Conservation (phyloP, 805 yeast species). For the Wickerhamomyces pijperi region DNA sequence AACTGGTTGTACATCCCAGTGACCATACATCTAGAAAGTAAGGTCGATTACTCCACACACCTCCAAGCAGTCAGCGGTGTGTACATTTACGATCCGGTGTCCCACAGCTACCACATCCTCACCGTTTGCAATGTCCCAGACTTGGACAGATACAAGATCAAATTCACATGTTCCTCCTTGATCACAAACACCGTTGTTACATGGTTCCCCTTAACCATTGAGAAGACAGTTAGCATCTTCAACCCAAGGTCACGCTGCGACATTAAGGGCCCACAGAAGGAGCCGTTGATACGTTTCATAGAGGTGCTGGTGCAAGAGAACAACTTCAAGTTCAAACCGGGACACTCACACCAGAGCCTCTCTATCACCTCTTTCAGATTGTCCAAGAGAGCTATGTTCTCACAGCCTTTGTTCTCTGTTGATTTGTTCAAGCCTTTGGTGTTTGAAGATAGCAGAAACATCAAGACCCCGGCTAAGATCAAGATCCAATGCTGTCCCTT, state of each 20-base stretch:
- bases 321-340: constrained; percentile 13
- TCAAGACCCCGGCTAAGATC: constrained; percentile 11
- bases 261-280: background rate
- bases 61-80: constrained; percentile 15
- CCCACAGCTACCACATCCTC: constrained; percentile 9
- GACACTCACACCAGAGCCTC: constrained; percentile 1
- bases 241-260: constrained; percentile 1
- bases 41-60: background rate
- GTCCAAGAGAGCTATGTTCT: background rate
- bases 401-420: constrained; percentile 6
- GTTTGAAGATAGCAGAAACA: constrained; percentile 4
- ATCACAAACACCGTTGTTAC: constrained; percentile 8
- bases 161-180: constrained; percentile 8
- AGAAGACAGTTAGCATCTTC: constrained; percentile 1
- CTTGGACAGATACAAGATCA: constrained; percentile 8
- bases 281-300: constrained; percentile 2
- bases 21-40: constrained; percentile 13
- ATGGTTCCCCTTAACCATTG: constrained; percentile 9
- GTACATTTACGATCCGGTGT: constrained; percentile 7
- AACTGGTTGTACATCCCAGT: constrained; percentile 17
- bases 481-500: constrained; percentile 18
- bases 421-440: constrained; percentile 5
- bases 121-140: constrained; percentile 8
- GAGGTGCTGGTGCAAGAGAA: constrained; percentile 4
- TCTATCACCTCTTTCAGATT: constrained; percentile 12